These are phyloP conservation scores for Neostapfia colusana DNA, from an alignment of 176 grass and related monocot species.

Conservation along the genomic window DNA sequence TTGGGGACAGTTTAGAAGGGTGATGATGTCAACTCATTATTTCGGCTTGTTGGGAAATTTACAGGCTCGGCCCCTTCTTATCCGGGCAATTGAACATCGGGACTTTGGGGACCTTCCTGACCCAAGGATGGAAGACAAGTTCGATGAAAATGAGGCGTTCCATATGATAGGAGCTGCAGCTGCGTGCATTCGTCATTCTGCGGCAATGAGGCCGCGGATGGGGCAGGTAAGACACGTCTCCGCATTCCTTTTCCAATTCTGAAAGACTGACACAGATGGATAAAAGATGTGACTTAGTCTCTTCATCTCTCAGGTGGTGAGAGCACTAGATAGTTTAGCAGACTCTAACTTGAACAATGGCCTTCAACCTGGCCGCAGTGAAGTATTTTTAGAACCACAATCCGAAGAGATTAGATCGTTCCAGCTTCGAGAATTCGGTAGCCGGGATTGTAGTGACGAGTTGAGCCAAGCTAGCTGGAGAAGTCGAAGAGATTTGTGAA, in stretches of 20 bases:
- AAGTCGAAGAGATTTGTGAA: slow-evolving; percentile 65
- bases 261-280: neutral
- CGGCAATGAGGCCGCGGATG: slow-evolving; percentile 88
- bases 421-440: slow-evolving; percentile 79
- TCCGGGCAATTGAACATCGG: slow-evolving; percentile 64
- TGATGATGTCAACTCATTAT: slow-evolving; percentile 18
- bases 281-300: slow-evolving; percentile 9
- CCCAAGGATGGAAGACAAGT: slow-evolving; percentile 71
- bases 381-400: slow-evolving; percentile 76
- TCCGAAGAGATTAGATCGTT: slow-evolving; percentile 94
- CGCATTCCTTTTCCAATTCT: slow-evolving; percentile 9
- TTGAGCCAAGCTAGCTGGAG: slow-evolving; percentile 66
- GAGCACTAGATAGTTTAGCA: slow-evolving; percentile 90
- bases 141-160: slow-evolving; percentile 67
- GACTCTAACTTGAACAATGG: slow-evolving; percentile 92
- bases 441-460: slow-evolving; percentile 69
- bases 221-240: slow-evolving; percentile 64
- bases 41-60: slow-evolving; percentile 29
- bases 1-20: neutral
- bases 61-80: slow-evolving; percentile 78
- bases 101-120: slow-evolving; percentile 74
- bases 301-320: slow-evolving; percentile 69
- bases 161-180: slow-evolving; percentile 92
- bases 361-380: slow-evolving; percentile 74
- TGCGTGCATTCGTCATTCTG: slow-evolving; percentile 85